These are phyloP conservation scores for Adenanthera pavonina DNA, from an alignment of 306 rosid genomes.

Conservation along the genomic window DNA sequence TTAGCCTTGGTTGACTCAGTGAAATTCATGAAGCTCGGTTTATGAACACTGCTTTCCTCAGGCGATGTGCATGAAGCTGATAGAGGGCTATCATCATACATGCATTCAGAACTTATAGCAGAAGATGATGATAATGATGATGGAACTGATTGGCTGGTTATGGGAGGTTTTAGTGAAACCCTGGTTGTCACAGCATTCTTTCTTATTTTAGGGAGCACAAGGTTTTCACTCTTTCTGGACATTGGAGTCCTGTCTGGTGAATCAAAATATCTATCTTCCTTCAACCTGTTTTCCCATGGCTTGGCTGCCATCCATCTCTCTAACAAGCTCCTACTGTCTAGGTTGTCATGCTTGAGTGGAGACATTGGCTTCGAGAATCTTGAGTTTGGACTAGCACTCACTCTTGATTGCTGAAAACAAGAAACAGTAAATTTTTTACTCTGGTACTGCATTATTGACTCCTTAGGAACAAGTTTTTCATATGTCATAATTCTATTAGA, in stretches of 20 bases:
- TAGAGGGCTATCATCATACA: constrained; percentile 61
- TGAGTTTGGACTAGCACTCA: constrained; percentile 65
- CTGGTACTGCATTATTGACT: not conserved
- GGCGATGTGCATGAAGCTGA: constrained; percentile 56
- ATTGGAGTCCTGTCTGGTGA: constrained; percentile 50
- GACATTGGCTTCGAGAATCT: constrained; percentile 47
- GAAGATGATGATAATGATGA: constrained; percentile 66
- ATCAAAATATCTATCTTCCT: constrained; percentile 37
- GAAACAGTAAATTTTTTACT: not conserved
- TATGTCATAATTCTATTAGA: not conserved
- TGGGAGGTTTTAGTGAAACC: constrained; percentile 55
- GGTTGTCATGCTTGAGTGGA: constrained; percentile 50
- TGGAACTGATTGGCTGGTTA: constrained; percentile 48
- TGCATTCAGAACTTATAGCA: constrained; percentile 63
- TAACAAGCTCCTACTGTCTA: constrained; percentile 59
- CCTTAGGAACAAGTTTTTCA: not conserved
- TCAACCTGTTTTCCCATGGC: constrained; percentile 76
- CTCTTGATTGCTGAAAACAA: constrained; percentile 56
- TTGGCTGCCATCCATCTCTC: constrained; percentile 81
- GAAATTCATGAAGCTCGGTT: constrained; percentile 75
- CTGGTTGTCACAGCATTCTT: constrained; percentile 72
- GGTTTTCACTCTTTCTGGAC: constrained; percentile 56
- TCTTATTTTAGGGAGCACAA: constrained; percentile 41
- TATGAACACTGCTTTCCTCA: constrained; percentile 47
- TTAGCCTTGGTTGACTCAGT: constrained; percentile 76